phyloP scores from a whole-genome alignment of 257 asterid species.

The Leptodermis oblonga region DNA sequence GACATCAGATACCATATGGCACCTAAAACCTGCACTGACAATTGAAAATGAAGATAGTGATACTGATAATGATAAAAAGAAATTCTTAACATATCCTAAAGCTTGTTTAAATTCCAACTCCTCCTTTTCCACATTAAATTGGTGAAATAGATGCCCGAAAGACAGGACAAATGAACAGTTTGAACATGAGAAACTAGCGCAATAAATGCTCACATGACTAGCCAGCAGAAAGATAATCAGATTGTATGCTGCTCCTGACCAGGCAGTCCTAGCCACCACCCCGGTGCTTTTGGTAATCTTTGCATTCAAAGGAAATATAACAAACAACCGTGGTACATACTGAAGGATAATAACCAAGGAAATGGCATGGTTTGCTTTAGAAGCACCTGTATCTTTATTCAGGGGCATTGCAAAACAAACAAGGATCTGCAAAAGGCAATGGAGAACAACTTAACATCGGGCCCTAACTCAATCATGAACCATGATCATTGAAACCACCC shows the following conservation, averaged over 20 bases:
- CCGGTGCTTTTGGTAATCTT: conserved; percentile 75
- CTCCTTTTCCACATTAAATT: not conserved
- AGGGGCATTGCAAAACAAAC: conserved; percentile 73
- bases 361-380: conserved; percentile 60
- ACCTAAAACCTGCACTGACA: conserved; percentile 55
- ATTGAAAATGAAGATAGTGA: conserved; percentile 3
- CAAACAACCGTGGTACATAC: conserved; percentile 67
- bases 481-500: not conserved
- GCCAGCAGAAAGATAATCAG: conserved; percentile 72
- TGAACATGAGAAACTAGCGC: not conserved
- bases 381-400: conserved; percentile 30
- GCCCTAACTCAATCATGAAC: not conserved
- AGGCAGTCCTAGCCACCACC: conserved; percentile 75
- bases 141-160: not conserved
- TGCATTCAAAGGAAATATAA: conserved; percentile 63
- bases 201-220: conserved; percentile 60
- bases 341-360: conserved; percentile 73
- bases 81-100: too few relatives aligned
- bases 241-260: conserved; percentile 93
- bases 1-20: conserved; percentile 84
- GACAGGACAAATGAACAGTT: not conserved
- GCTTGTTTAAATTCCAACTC: too few relatives aligned
- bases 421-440: conserved; percentile 42
- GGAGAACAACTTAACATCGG: not conserved
- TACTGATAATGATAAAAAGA: not conserved